A percentile compares a stretch with the other conserved stretches of the same genome.
These are phyloP conservation scores for Cucurbita argyrosperma DNA, from an alignment of 306 rosid genomes.

Conservation along the genomic window DNA sequence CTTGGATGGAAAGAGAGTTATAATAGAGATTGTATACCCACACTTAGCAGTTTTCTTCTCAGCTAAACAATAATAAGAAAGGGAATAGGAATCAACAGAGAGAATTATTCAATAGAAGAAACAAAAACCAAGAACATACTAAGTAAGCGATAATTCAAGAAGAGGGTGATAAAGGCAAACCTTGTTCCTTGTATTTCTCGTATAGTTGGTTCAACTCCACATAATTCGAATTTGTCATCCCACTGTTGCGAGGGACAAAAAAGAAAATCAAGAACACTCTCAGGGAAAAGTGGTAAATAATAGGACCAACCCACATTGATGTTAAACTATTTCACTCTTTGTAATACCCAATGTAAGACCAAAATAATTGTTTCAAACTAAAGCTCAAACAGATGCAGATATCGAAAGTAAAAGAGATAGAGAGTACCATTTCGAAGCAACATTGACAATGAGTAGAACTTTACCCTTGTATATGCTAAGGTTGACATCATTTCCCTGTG, in stretches of 20 bases:
- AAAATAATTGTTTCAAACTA: neutral
- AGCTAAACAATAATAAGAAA: neutral
- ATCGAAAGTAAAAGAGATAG: neutral
- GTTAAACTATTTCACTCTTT: neutral
- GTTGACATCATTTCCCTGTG: conserved; percentile 46
- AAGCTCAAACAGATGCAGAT: neutral
- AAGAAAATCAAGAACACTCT: neutral
- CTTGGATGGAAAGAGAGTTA: neutral
- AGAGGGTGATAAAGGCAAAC: conserved; percentile 7
- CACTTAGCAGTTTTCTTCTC: neutral
- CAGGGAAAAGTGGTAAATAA: neutral
- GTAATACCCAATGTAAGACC: neutral
- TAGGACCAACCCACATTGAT: neutral
- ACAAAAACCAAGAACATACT: neutral
- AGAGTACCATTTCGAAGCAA: conserved; percentile 83
- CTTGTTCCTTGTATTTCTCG: conserved; percentile 63
- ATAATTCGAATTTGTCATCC: conserved; percentile 76
- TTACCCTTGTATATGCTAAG: conserved; percentile 54
- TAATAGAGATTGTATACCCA: neutral
- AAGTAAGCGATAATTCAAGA: neutral
- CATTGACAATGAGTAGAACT: conserved; percentile 61
- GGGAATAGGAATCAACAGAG: neutral
- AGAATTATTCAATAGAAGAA: neutral
- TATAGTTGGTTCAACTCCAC: conserved; percentile 63
- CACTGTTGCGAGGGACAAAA: conserved; percentile 25